A percentile compares a stretch with the other conserved stretches of the same genome.
These are phyloP conservation scores for Monosporascus sp. DNA, from an alignment of 2,329 filamentous ascomycete genomes.

Conservation along the genomic window DNA sequence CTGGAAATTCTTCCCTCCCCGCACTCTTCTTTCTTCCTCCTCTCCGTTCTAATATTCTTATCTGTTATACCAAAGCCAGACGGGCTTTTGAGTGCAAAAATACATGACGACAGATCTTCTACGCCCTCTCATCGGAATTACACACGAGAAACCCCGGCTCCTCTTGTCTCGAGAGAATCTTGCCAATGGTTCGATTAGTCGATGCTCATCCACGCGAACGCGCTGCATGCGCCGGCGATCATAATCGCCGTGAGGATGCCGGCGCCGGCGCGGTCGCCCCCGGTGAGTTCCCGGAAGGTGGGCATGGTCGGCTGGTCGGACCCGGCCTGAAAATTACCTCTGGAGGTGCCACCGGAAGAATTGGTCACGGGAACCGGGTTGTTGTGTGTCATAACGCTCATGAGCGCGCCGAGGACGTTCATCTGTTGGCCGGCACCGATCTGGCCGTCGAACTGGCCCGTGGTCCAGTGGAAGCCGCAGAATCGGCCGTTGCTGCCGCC, in stretches of 20 bases:
- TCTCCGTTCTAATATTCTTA: too few species aligned
- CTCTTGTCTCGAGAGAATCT: too few species aligned
- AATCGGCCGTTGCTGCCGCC: constrained; percentile 51
- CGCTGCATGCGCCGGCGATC: constrained; percentile 33
- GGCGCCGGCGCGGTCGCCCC: constrained; percentile 42
- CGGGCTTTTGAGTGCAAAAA: too few species aligned
- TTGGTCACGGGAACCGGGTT: constrained; percentile 40
- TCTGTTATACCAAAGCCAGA: too few species aligned
- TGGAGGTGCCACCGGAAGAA: constrained; percentile 44
- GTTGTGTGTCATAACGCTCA: constrained; percentile 30
- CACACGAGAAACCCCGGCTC: too few species aligned
- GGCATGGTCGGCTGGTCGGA: constrained; percentile 26
- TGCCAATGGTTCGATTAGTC: constrained; percentile 12
- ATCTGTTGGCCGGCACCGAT: constrained; percentile 52
- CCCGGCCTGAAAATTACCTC: constrained; percentile 38
- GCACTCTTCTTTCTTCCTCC: too few species aligned
- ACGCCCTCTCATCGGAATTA: too few species aligned
- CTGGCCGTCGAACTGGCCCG: constrained; percentile 33
- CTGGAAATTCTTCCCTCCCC: too few species aligned
- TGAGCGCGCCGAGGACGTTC: constrained; percentile 48
- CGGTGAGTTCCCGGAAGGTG: constrained; percentile 30
- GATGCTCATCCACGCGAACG: constrained; percentile 47
- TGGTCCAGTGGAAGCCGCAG: constrained; percentile 60
- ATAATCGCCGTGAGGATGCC: constrained; percentile 42
- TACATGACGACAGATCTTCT: too few species aligned